Evolutionary conservation across 2,329 filamentous ascomycete species (phyloP).

Genomic region (Neofusicoccum parvum): DNA sequence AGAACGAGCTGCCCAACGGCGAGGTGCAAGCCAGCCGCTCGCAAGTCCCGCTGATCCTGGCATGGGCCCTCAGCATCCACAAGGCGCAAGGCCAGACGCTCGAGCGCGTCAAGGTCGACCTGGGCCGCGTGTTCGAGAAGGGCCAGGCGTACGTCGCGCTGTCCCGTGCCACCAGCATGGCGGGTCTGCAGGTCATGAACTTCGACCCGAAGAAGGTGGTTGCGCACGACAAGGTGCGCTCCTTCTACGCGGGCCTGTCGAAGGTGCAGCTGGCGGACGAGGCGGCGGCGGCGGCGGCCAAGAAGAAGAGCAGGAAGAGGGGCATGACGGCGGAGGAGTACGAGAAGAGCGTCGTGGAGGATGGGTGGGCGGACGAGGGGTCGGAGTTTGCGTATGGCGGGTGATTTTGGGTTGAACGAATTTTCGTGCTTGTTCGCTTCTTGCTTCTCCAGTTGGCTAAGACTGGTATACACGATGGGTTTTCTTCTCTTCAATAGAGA

Average conservation of each 20-base stretch:
- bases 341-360: constrained; percentile 32
- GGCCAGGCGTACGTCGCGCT: constrained; percentile 97
- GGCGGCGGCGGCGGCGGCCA: constrained; percentile 32
- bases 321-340: constrained; percentile 32
- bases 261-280: constrained; percentile 58
- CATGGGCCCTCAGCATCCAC: constrained; percentile 96
- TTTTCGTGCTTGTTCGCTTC: background rate
- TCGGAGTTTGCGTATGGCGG: constrained; percentile 19
- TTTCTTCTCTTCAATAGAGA: too few relatives aligned
- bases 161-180: constrained; percentile 85
- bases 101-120: constrained; percentile 90
- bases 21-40: constrained; percentile 86
- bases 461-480: too few relatives aligned
- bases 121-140: constrained; percentile 92
- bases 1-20: constrained; percentile 92
- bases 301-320: background rate
- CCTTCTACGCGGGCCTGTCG: constrained; percentile 82
- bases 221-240: constrained; percentile 83
- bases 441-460: too few relatives aligned
- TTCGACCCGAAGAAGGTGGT: constrained; percentile 92
- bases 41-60: constrained; percentile 79
- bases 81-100: constrained; percentile 96
- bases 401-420: background rate
- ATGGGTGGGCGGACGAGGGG: constrained; percentile 22
- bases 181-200: constrained; percentile 81